Percentiles rank a stretch among this genome's conserved stretches.
Evolutionary conservation across 2,329 filamentous ascomycete species (phyloP).

Genomic region (Sarocladium oryzae): DNA sequence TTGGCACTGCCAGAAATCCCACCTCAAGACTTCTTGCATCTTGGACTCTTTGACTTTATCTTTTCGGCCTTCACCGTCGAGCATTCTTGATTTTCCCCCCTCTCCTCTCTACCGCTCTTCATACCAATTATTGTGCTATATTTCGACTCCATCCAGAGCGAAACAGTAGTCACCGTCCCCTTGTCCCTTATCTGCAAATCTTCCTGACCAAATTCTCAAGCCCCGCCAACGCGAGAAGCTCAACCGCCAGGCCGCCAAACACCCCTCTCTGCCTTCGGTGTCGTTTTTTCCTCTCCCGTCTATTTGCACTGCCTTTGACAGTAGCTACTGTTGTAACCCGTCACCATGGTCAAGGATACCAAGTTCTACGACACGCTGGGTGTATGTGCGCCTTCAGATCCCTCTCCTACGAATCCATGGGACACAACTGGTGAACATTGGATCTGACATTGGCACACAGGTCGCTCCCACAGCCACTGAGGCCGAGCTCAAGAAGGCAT

Average conservation of each 20-base stretch:
- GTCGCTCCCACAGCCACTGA: conserved; percentile 75
- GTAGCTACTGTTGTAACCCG: conserved; percentile 5
- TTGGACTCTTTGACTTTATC: background rate
- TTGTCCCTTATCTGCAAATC: background rate
- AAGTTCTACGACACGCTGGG: conserved; percentile 75
- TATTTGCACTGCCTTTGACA: conserved; percentile 5
- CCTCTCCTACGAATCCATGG: background rate
- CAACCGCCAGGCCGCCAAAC: background rate
- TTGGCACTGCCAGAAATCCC: background rate
- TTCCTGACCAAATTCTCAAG: background rate
- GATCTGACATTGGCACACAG: conserved; percentile 35
- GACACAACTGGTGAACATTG: background rate
- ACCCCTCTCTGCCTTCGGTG: background rate
- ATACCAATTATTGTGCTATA: background rate
- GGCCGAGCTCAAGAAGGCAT: conserved; percentile 82
- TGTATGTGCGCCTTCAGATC: conserved; percentile 41
- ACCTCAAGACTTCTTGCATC: background rate
- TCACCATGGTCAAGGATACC: conserved; percentile 70
- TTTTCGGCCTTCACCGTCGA: background rate
- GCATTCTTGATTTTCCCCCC: background rate
- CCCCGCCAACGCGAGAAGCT: conserved; percentile 4
- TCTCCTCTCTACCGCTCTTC: conserved; percentile 6
- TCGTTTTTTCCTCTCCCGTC: background rate
- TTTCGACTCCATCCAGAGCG: no score
- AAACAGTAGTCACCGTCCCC: no score